A percentile compares a stretch with the other conserved stretches of the same genome.
Evolutionary conservation across 495 filamentous ascomycete species (phyloP).

Genomic region (Tuber brumale): DNA sequence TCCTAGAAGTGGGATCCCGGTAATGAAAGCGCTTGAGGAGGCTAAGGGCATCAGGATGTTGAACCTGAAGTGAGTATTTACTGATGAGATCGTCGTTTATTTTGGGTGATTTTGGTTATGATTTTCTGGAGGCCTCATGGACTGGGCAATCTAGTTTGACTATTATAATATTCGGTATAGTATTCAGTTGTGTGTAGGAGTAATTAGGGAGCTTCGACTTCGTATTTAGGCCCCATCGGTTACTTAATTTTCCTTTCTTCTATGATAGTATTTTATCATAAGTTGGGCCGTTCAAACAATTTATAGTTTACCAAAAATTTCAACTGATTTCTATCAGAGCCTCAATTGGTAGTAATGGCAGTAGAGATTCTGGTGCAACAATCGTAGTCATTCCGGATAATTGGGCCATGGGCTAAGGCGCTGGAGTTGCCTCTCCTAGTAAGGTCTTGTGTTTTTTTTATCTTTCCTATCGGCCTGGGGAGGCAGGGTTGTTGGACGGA

Average conservation of each 20-base stretch:
- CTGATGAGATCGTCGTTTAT: neutral
- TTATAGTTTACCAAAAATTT: too few relatives aligned
- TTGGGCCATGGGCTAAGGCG: too few relatives aligned
- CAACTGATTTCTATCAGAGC: too few relatives aligned
- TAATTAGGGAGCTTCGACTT: neutral
- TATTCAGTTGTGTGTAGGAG: neutral
- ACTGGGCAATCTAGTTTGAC: neutral
- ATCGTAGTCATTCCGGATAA: too few relatives aligned
- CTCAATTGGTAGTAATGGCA: too few relatives aligned
- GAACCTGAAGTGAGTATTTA: neutral
- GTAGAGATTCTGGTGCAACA: too few relatives aligned
- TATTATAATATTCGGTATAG: neutral
- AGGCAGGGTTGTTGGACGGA: too few relatives aligned
- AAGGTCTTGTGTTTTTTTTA: too few relatives aligned
- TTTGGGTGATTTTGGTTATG: neutral
- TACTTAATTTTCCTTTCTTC: neutral
- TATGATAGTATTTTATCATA: too few relatives aligned
- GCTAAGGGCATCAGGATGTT: neutral
- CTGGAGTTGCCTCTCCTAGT: too few relatives aligned
- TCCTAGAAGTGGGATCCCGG: neutral
- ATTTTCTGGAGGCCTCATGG: neutral
- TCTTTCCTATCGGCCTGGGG: too few relatives aligned
- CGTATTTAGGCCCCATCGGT: neutral
- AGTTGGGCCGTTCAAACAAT: too few relatives aligned
- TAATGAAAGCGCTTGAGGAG: neutral